Conservation (phyloP, 75 land plant genomes). For the Chamaecyparis obtusa region DNA sequence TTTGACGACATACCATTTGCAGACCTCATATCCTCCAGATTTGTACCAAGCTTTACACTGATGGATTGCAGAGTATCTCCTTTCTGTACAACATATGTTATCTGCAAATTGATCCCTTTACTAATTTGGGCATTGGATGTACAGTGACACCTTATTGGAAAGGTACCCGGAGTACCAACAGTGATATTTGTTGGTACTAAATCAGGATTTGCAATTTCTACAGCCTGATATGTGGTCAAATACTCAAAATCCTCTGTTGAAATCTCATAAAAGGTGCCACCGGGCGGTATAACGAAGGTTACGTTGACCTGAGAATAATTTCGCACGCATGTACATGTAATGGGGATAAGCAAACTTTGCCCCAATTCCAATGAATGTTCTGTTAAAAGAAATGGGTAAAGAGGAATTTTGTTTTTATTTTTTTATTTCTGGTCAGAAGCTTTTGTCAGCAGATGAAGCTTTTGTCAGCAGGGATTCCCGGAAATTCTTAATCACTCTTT, state of each 20-base stretch:
- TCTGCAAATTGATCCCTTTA: constrained; percentile 25
- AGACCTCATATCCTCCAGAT: constrained; percentile 18
- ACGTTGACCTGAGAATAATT: constrained; percentile 37
- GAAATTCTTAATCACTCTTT: too few species aligned
- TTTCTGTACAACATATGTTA: constrained; percentile 46
- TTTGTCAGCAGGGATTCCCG: too few species aligned
- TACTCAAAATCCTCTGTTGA: constrained; percentile 42
- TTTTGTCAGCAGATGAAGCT: too few species aligned
- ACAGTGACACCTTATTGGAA: constrained; percentile 61
- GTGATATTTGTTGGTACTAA: constrained; percentile 28
- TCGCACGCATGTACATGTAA: constrained; percentile 54
- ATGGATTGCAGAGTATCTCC: constrained; percentile 18
- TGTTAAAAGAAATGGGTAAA: too few species aligned
- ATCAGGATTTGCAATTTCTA: constrained; percentile 42
- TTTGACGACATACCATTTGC: constrained; percentile 14
- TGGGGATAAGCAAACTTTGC: constrained; percentile 55
- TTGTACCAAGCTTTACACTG: constrained; percentile 17
- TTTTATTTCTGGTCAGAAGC: too few species aligned
- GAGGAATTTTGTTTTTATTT: too few species aligned
- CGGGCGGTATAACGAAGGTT: constrained; percentile 35
- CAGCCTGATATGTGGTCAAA: constrained; percentile 47
- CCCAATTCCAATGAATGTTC: background rate
- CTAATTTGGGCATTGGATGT: constrained; percentile 31
- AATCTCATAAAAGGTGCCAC: constrained; percentile 52
- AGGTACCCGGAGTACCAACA: constrained; percentile 17